Evolutionary conservation across 768 basidiomycete species (phyloP).

Genomic region (Panus rudis): DNA sequence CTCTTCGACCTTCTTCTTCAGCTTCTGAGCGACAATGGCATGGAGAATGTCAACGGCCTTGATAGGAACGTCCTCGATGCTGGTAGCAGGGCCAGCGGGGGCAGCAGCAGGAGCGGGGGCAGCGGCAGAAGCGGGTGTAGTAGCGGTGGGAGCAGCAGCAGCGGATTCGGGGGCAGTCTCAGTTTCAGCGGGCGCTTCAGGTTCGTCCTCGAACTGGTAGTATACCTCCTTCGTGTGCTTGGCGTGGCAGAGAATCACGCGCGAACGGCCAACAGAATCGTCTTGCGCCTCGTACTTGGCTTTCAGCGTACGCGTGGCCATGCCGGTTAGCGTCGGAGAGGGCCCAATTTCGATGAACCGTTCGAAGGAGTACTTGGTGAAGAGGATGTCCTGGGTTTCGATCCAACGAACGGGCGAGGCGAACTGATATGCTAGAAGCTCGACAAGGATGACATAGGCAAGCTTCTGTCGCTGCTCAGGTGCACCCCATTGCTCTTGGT

Average conservation of each 20-base stretch:
- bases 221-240: conserved; percentile 97
- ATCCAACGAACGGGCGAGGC: conserved; percentile 99
- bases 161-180: conserved; percentile 24
- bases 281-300: conserved; percentile 91
- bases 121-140: conserved; percentile 33
- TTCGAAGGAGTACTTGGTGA: conserved; percentile 81
- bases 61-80: conserved; percentile 85
- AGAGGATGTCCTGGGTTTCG: conserved; percentile 94
- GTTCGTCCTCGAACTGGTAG: conserved; percentile 92
- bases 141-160: conserved; percentile 29
- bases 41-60: conserved; percentile 85
- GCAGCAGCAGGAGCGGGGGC: conserved; percentile 38
- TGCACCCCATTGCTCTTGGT: conserved; percentile 81
- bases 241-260: conserved; percentile 84
- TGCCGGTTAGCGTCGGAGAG: conserved; percentile 91
- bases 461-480: conserved; percentile 83
- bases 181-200: conserved; percentile 38
- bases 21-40: conserved; percentile 91
- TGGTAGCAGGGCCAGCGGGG: conserved; percentile 56
- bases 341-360: conserved; percentile 95
- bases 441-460: conserved; percentile 94
- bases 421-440: conserved; percentile 95
- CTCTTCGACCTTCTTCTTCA: conserved; percentile 92
- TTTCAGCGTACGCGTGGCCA: conserved; percentile 86
- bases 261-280: conserved; percentile 71